These are phyloP conservation scores for Heracleum sosnowskyi DNA, from an alignment of 129 eudicot genomes.

Conservation along the genomic window DNA sequence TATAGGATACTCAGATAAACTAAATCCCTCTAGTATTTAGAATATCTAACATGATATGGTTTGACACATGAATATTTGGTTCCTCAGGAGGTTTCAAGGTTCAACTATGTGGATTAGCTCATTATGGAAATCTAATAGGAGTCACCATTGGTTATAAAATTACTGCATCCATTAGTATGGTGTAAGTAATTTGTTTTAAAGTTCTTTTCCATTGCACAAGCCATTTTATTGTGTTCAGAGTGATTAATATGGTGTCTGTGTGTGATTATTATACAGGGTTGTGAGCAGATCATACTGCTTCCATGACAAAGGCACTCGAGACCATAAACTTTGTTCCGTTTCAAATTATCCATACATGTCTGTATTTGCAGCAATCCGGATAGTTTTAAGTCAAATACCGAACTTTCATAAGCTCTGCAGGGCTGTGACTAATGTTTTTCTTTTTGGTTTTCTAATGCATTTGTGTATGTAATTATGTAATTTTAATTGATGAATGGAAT, in stretches of 20 bases:
- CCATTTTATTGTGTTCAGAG: not conserved
- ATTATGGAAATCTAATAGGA: slow-evolving; percentile 66
- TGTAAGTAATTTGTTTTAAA: slow-evolving; percentile 40
- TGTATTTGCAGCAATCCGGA: slow-evolving; percentile 44
- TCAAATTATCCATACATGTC: slow-evolving; percentile 56
- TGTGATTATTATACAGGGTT: slow-evolving; percentile 36
- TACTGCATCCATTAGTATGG: slow-evolving; percentile 93
- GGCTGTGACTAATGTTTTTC: not conserved
- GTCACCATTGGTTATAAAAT: slow-evolving; percentile 89
- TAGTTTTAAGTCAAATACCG: slow-evolving; percentile 63
- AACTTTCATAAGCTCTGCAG: slow-evolving; percentile 59
- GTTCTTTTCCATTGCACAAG: not conserved
- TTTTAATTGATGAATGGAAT: not conserved
- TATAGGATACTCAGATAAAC: no score
- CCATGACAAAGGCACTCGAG: slow-evolving; percentile 42
- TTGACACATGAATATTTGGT: not conserved
- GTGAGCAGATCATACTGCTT: slow-evolving; percentile 67
- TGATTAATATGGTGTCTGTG: not conserved
- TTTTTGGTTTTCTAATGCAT: no score
- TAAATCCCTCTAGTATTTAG: no score
- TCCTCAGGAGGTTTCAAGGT: slow-evolving; percentile 69
- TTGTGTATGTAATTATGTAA: not conserved
- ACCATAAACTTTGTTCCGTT: slow-evolving; percentile 22
- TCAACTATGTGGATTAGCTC: slow-evolving; percentile 85
- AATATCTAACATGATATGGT: no score